Base-by-base conservation (phyloP, 306 rosid genomes). In the Cicer chorassanicum region DNA sequence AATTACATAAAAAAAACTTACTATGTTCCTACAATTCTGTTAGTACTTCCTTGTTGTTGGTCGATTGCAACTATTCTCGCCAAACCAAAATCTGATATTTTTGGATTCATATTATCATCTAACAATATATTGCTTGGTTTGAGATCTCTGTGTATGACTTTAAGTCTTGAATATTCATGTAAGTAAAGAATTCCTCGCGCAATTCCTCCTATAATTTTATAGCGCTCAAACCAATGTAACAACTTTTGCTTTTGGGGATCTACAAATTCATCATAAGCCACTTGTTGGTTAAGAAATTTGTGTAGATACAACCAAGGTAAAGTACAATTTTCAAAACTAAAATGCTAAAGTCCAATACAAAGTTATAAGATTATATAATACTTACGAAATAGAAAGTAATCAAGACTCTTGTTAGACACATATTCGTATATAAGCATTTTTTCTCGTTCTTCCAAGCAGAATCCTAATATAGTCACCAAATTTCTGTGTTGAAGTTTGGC, bases 31-130 rank as follows among this genome's bases (percentile, higher is more conserved):
- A 79, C 88, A 6, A 85, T 62, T 70, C 74, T 78, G 2, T 11
- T 75, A 0, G 86, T 85, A 36, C 49, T 76, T 48, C 42, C 84
- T 12, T 65, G 45, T 36, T 68, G 77, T 81, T 81, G 80, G 50
- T 85, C 75, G 0, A 53, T 46, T 4, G n/a, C 48, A 50, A 83
- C 62, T 6, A 81, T 40, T 13, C 54, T 88, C 45, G 92, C 88
- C 77, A 81, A 39, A 1, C 92, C 88, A 63, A 85, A 88, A 63
- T 88, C 86, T 12, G 92, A 77, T 12, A 85, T 49, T 70, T 79
- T 88, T 9, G 88, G 79, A 44, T 81, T 75, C 85, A 85, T 72
- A 0, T 76, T 36, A 0, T 5, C 70, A 42, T 87, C 89, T 36
- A 87, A 29, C 9, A 85, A 7, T 1, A 84, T 53, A 43, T 84